Conservation (phyloP, 2,329 filamentous ascomycete genomes). For the Aspergillus neotritici region DNA sequence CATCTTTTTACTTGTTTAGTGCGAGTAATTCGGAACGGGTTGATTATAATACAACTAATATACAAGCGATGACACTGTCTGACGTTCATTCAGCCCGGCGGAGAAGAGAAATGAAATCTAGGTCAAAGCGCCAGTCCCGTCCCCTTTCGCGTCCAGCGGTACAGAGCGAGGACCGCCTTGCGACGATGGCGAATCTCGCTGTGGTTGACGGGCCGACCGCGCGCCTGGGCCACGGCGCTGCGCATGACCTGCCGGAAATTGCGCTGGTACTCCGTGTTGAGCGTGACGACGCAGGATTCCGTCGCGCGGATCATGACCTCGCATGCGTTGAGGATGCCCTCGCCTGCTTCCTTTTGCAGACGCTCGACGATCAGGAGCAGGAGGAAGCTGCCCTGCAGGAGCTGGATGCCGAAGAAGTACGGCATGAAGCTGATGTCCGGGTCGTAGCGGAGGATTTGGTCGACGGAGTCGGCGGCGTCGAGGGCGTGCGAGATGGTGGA, state of each 20-base stretch:
- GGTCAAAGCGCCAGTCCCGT: conserved; percentile 63
- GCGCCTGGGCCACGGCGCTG: conserved; percentile 78
- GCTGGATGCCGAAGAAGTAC: conserved; percentile 91
- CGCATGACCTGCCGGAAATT: conserved; percentile 97
- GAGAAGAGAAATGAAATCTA: not conserved
- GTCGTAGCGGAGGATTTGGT: conserved; percentile 81
- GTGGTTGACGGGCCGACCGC: conserved; percentile 76
- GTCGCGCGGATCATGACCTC: conserved; percentile 89
- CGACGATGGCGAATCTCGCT: conserved; percentile 79
- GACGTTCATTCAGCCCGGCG: too few relatives aligned
- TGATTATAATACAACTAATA: too few relatives aligned
- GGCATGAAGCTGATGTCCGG: conserved; percentile 93
- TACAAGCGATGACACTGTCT: too few relatives aligned
- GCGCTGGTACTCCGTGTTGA: conserved; percentile 91
- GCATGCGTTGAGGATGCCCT: conserved; percentile 79
- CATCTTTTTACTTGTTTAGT: too few relatives aligned
- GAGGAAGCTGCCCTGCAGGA: conserved; percentile 84
- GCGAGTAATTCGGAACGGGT: too few relatives aligned
- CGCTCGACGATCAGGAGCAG: conserved; percentile 85
- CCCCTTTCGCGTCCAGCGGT: conserved; percentile 87
- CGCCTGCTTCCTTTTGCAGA: conserved; percentile 76
- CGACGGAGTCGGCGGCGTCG: conserved; percentile 79
- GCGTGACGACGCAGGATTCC: conserved; percentile 84
- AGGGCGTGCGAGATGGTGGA: conserved; percentile 84
- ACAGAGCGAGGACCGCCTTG: conserved; percentile 75